Conservation (phyloP, 305 asterid species). For the Rubia balearica region DNA sequence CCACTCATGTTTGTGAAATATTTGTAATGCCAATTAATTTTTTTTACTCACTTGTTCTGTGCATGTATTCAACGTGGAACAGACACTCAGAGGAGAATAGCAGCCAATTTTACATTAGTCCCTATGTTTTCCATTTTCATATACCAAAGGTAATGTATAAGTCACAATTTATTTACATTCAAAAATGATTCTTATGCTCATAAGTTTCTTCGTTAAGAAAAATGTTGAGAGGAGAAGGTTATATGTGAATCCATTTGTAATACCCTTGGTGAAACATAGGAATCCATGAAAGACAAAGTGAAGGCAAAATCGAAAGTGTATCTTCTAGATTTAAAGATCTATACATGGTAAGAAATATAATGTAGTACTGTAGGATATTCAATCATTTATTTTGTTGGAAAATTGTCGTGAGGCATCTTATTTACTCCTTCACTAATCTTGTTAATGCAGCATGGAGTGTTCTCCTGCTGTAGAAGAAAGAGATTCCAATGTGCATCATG, state of each 20-base stretch:
- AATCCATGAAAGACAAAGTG: too few relatives aligned
- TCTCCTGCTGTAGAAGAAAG: conserved; percentile 33
- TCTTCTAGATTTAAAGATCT: too few relatives aligned
- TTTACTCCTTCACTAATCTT: conserved; percentile 25
- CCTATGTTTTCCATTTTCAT: conserved; percentile 71
- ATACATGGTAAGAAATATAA: conserved; percentile 36
- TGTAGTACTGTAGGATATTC: neutral
- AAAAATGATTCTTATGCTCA: conserved; percentile 3
- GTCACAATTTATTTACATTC: conserved; percentile 6
- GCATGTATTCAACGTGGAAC: conserved; percentile 17
- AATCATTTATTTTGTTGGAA: neutral
- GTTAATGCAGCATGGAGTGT: conserved; percentile 44
- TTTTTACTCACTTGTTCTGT: conserved; percentile 18
- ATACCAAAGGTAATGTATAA: conserved; percentile 55
- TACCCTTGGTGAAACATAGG: too few relatives aligned
- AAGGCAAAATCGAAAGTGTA: too few relatives aligned
- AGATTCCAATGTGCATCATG: conserved; percentile 47
- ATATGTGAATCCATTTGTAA: too few relatives aligned
- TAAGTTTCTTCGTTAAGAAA: conserved; percentile 45
- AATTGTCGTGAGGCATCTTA: neutral
- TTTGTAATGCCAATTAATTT: conserved; percentile 11
- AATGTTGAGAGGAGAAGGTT: conserved; percentile 31
- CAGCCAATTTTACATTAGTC: conserved; percentile 28
- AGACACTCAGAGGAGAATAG: conserved; percentile 19
- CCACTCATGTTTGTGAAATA: conserved; percentile 11